Evolutionary conservation across 192 early-diverging fungal species (phyloP).

Genomic region (Helicostylum pulchrum): DNA sequence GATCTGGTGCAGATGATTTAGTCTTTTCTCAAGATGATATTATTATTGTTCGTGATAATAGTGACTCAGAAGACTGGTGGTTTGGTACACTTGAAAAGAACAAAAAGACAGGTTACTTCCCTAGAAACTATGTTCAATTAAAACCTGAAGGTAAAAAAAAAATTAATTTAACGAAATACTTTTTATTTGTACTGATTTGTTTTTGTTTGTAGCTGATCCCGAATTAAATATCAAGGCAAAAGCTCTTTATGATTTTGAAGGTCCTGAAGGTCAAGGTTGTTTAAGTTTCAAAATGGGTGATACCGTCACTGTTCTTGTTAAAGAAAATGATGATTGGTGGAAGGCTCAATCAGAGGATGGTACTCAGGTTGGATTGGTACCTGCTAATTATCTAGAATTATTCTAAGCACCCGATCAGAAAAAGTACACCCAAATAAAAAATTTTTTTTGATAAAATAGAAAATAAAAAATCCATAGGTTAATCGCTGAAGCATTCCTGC

Average conservation of each 20-base stretch:
- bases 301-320: conserved; percentile 56
- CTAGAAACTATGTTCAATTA: conserved; percentile 43
- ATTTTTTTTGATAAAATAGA: too few relatives aligned
- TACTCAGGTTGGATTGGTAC: conserved; percentile 37
- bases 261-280: conserved; percentile 48
- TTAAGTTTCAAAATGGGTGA: conserved; percentile 61
- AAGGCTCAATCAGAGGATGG: conserved; percentile 36
- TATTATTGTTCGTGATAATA: conserved; percentile 33
- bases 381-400: conserved; percentile 47
- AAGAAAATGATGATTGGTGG: conserved; percentile 49
- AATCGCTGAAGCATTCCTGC: too few relatives aligned
- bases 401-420: too few relatives aligned
- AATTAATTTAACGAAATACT: too few relatives aligned
- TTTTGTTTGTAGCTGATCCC: conserved; percentile 16
- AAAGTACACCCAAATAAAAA: too few relatives aligned
- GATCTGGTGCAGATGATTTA: conserved; percentile 38
- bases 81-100: conserved; percentile 40
- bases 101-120: conserved; percentile 44
- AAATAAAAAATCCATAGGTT: too few relatives aligned
- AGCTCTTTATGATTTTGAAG: conserved; percentile 42
- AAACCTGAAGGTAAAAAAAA: conserved; percentile 19
- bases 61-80: conserved; percentile 46
- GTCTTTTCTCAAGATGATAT: conserved; percentile 39
- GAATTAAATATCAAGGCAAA: conserved; percentile 36
- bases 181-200: too few relatives aligned